Evolutionary conservation across 306 rosid species (phyloP).

Genomic region (Quercus engelmannii): DNA sequence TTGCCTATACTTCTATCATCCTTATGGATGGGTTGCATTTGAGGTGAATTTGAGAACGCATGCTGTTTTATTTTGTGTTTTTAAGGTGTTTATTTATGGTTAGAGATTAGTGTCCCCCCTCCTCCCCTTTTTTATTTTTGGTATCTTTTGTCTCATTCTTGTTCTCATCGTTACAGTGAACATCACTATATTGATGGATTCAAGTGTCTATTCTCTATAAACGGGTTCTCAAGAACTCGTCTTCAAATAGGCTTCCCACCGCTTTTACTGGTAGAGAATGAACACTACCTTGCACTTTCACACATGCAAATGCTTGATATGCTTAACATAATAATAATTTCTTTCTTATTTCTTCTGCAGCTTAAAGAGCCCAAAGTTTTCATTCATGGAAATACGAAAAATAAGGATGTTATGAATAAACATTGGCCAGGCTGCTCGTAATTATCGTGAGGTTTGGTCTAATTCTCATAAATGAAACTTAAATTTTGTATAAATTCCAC

Average conservation of each 20-base stretch:
- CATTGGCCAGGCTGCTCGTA: constrained; percentile 70
- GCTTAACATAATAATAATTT: neutral
- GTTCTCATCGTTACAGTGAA: too few relatives aligned
- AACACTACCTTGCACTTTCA: neutral
- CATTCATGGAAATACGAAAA: constrained; percentile 55
- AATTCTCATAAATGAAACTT: neutral
- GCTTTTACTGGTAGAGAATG: constrained; percentile 46
- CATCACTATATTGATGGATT: constrained; percentile 46
- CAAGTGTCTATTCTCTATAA: constrained; percentile 58
- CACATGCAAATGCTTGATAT: neutral
- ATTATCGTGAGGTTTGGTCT: neutral
- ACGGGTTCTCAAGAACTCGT: constrained; percentile 60
- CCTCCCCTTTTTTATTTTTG: neutral
- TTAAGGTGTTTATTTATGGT: neutral
- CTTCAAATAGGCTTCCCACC: constrained; percentile 54
- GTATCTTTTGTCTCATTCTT: neutral
- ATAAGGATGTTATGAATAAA: constrained; percentile 34
- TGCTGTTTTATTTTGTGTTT: neutral
- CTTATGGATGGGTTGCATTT: neutral
- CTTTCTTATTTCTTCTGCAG: constrained; percentile 31
- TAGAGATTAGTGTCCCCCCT: neutral
- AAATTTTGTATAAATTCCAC: neutral
- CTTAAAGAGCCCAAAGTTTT: constrained; percentile 69
- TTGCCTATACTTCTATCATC: neutral
- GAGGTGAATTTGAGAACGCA: neutral